These are phyloP conservation scores for Rhododendron ferrugineum DNA, from an alignment of 148 eudicot species.

Conservation along the genomic window DNA sequence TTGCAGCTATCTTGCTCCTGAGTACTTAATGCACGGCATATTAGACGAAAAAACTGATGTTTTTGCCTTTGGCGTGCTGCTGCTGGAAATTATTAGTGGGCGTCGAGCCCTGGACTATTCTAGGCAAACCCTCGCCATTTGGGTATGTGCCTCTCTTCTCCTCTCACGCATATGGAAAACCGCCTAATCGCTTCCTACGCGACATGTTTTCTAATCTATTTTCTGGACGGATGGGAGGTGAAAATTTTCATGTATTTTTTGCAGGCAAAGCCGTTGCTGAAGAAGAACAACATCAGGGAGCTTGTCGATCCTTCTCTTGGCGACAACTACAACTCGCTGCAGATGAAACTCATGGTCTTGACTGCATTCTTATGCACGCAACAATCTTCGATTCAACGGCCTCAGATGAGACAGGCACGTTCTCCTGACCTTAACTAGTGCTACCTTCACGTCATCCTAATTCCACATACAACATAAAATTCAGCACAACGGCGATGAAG, in stretches of 20 bases:
- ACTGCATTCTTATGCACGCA: conserved; percentile 32
- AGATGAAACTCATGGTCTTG: conserved; percentile 25
- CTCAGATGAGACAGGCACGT: conserved; percentile 69
- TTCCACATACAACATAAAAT: background rate
- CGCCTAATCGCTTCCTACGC: background rate
- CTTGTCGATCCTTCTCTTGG: conserved; percentile 26
- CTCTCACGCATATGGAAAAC: background rate
- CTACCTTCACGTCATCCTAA: background rate
- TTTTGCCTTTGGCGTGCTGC: conserved; percentile 77
- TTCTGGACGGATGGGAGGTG: background rate
- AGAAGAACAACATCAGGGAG: conserved; percentile 22
- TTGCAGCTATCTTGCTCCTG: conserved; percentile 83
- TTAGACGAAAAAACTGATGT: conserved; percentile 93
- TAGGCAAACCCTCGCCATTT: conserved; percentile 82
- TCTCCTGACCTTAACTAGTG: background rate
- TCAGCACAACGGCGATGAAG: background rate
- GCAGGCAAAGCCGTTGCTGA: conserved; percentile 23
- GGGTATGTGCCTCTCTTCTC: conserved; percentile 43
- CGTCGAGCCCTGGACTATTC: conserved; percentile 89
- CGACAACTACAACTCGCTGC: conserved; percentile 18
- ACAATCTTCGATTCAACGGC: conserved; percentile 68
- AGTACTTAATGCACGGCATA: conserved; percentile 87
- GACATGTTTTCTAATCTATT: background rate
- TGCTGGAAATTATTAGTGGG: conserved; percentile 80
- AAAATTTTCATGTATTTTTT: background rate